Conservation (phyloP, 345 rosid genomes). For the Abelmoschus esculentus region DNA sequence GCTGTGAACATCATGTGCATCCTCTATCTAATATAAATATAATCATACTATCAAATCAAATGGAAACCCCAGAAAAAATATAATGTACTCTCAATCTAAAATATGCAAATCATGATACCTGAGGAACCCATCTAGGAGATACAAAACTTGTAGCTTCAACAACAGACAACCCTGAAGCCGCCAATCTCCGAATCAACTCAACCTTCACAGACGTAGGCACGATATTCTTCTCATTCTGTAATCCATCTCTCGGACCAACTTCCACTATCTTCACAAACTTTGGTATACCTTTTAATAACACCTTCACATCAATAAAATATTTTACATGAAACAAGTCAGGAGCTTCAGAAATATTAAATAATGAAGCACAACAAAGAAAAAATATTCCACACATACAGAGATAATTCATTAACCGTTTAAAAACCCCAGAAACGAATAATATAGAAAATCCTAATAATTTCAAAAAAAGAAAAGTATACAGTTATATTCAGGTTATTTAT, state of each 20-base stretch:
- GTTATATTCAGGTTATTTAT: neutral
- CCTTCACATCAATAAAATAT: slow-evolving; percentile 17
- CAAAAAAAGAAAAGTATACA: neutral
- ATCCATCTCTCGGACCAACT: slow-evolving; percentile 80
- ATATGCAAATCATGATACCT: slow-evolving; percentile 32
- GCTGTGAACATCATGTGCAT: neutral
- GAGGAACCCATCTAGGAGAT: slow-evolving; percentile 83
- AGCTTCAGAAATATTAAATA: neutral
- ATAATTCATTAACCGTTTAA: neutral
- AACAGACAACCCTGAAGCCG: slow-evolving; percentile 57
- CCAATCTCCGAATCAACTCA: slow-evolving; percentile 50
- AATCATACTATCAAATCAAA: neutral
- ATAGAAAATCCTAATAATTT: neutral
- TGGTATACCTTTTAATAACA: slow-evolving; percentile 47
- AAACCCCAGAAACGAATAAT: neutral
- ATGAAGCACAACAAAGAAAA: neutral
- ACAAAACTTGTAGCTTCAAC: slow-evolving; percentile 85
- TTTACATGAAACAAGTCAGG: slow-evolving; percentile 12
- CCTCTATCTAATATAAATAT: neutral
- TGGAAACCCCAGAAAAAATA: neutral
- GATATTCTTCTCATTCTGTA: slow-evolving; percentile 69
- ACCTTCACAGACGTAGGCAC: slow-evolving; percentile 63
- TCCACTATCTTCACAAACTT: slow-evolving; percentile 75
- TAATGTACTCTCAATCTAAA: neutral
- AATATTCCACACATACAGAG: neutral